Evolutionary conservation across 371 early-diverging fungal species (phyloP), one percentile per base, ranked within the genome.

Genomic region (Batrachochytrium dendrobatidis): DNA sequence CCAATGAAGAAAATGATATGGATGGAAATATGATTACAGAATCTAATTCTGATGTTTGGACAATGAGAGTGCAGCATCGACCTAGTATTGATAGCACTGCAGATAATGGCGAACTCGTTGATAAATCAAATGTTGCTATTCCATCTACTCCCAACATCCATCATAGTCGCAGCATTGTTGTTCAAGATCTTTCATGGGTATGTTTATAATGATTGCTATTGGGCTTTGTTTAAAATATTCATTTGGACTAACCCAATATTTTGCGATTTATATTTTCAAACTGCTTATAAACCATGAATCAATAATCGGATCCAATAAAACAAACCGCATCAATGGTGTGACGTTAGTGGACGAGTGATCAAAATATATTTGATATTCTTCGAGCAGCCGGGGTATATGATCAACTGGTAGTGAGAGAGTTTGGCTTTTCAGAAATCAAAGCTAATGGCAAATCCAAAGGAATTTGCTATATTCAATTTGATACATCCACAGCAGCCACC

Each of bases 261-360:
- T 15, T 29, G 28, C 46, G 25, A 28, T 10, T 24, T 26, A 52
- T 12, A 17, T 1, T 39, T 1, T 56, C 4, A 3, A 24, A 29
- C 31, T 5, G 17, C 39, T 39, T 24, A 1, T 24, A 10, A n/a
- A n/a, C n/a, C n/a, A n/a, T n/a, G n/a, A n/a, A n/a, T n/a, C n/a
- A n/a, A n/a, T n/a, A n/a, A n/a, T n/a, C n/a, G n/a, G n/a, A n/a
- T n/a, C n/a, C n/a, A n/a, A n/a, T n/a, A n/a, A n/a, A n/a, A n/a
- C n/a, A n/a, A n/a, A n/a, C n/a, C n/a, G n/a, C n/a, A n/a, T n/a
- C n/a, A n/a, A n/a, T n/a, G n/a, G n/a, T n/a, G n/a, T n/a, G n/a
- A n/a, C n/a, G n/a, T n/a, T 53, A 73, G 74, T 74, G 70, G 69
- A 74, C 74, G 4, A 64, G 71, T 2, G 74, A 72, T 55, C 56